These are phyloP conservation scores for Bipolaris oryzae DNA, from an alignment of 2,329 filamentous ascomycete species.

Conservation along the genomic window DNA sequence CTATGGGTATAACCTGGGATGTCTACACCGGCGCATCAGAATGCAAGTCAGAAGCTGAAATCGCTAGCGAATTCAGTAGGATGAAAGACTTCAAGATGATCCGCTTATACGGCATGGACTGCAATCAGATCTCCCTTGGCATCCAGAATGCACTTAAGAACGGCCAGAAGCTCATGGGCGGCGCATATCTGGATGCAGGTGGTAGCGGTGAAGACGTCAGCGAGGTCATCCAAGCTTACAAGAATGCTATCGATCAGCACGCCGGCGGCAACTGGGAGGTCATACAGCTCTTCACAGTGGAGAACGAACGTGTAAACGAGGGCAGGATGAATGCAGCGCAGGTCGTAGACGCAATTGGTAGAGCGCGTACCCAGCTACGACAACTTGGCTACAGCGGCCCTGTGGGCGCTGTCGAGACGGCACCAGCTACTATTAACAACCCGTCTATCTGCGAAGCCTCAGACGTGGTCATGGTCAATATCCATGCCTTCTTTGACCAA, in stretches of 20 bases:
- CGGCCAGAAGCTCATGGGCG: conserved; percentile 74
- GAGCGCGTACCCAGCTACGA: conserved; percentile 64
- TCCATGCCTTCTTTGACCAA: conserved; percentile 82
- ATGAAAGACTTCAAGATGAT: conserved; percentile 67
- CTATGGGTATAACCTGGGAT: conserved; percentile 45
- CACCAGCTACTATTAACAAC: conserved; percentile 68
- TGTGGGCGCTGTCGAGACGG: conserved; percentile 82
- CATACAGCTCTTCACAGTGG: conserved; percentile 75
- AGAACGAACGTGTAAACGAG: conserved; percentile 77
- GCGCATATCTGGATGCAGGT: conserved; percentile 68
- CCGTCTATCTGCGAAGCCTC: conserved; percentile 73
- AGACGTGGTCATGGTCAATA: conserved; percentile 81
- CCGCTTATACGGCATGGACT: conserved; percentile 81
- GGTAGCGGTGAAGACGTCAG: conserved; percentile 49
- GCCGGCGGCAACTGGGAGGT: conserved; percentile 65
- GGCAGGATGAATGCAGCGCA: conserved; percentile 54
- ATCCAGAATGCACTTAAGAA: conserved; percentile 67
- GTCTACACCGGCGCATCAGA: conserved; percentile 30
- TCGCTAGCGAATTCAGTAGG: conserved; percentile 67
- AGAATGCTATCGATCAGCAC: conserved; percentile 57
- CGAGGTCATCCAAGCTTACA: conserved; percentile 65
- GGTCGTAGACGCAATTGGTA: conserved; percentile 64
- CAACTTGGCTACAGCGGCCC: conserved; percentile 71
- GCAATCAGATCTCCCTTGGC: conserved; percentile 70
- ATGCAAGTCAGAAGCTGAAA: conserved; percentile 70